These are phyloP conservation scores for Ogataea thermomethanolica DNA, from an alignment of 805 yeast genomes.

Conservation along the genomic window DNA sequence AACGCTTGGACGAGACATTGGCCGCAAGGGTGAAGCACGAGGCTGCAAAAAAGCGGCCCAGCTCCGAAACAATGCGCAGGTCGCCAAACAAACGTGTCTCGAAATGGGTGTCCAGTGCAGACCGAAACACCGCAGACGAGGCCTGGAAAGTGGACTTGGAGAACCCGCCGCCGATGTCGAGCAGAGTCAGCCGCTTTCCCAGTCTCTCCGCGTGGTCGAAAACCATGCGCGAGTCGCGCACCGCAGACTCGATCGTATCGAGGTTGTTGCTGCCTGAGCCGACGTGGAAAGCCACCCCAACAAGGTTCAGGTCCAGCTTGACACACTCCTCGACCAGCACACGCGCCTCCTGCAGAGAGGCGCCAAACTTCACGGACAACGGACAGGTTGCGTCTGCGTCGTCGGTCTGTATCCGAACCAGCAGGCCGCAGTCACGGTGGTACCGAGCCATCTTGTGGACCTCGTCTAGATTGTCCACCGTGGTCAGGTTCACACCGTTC, in stretches of 20 bases:
- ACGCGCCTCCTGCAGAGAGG: slow-evolving; percentile 52
- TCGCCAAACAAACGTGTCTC: slow-evolving; percentile 38
- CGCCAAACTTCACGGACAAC: slow-evolving; percentile 86
- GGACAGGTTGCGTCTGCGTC: slow-evolving; percentile 86
- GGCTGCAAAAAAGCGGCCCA: slow-evolving; percentile 88
- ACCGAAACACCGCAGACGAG: slow-evolving; percentile 54
- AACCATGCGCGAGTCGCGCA: slow-evolving; percentile 62
- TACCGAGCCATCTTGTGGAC: slow-evolving; percentile 62
- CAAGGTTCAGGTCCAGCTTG: slow-evolving; percentile 57
- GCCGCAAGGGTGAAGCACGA: slow-evolving; percentile 81
- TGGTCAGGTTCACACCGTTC: slow-evolving; percentile 61
- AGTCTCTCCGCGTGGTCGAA: slow-evolving; percentile 54
- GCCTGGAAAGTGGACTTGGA: slow-evolving; percentile 54
- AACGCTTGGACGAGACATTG: slow-evolving; percentile 81
- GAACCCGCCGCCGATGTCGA: slow-evolving; percentile 96
- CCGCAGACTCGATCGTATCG: slow-evolving; percentile 62
- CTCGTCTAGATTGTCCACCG: slow-evolving; percentile 88
- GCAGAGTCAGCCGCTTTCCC: slow-evolving; percentile 44
- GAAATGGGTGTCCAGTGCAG: slow-evolving; percentile 56
- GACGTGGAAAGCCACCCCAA: slow-evolving; percentile 91
- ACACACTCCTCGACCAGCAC: slow-evolving; percentile 59
- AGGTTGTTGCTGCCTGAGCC: slow-evolving; percentile 90
- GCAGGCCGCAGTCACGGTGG: slow-evolving; percentile 67
- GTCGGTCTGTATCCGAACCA: slow-evolving; percentile 84
- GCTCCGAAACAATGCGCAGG: slow-evolving; percentile 74